Evolutionary conservation across 495 filamentous ascomycete genomes (phyloP).

Genomic region (Cercophora newfieldiana): DNA sequence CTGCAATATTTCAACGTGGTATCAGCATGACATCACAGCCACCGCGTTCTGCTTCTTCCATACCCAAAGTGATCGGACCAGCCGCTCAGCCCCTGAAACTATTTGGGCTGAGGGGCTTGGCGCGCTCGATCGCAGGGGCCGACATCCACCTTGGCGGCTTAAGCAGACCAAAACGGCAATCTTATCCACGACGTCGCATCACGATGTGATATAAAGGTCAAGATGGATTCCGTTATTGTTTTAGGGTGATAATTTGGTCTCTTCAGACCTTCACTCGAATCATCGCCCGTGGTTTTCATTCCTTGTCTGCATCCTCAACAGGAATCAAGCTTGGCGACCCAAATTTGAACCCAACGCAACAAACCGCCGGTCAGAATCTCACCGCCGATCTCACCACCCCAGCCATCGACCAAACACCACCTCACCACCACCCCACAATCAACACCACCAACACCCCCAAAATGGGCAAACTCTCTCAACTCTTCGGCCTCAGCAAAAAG

Average conservation of each 20-base stretch:
- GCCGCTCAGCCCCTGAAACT: background rate
- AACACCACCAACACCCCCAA: background rate
- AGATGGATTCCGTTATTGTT: background rate
- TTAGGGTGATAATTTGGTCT: background rate
- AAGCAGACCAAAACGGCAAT: background rate
- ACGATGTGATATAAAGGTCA: background rate
- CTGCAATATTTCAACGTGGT: background rate
- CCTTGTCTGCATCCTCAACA: background rate
- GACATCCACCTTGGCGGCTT: background rate
- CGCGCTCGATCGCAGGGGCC: background rate
- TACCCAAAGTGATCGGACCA: background rate
- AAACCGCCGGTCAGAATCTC: no score
- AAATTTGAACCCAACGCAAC: no score
- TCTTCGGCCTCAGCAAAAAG: conserved; percentile 12
- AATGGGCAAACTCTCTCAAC: conserved; percentile 9
- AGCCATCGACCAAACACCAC: background rate
- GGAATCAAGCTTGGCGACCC: no score
- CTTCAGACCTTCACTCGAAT: background rate
- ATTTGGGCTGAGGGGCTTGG: background rate
- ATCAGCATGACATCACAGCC: background rate
- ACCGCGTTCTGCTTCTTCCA: background rate
- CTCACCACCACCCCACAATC: background rate
- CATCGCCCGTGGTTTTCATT: background rate
- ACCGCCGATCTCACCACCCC: no score
- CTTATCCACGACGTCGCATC: background rate